Conservation (phyloP, 306 rosid species). For the Hippophae gyantsensis region DNA sequence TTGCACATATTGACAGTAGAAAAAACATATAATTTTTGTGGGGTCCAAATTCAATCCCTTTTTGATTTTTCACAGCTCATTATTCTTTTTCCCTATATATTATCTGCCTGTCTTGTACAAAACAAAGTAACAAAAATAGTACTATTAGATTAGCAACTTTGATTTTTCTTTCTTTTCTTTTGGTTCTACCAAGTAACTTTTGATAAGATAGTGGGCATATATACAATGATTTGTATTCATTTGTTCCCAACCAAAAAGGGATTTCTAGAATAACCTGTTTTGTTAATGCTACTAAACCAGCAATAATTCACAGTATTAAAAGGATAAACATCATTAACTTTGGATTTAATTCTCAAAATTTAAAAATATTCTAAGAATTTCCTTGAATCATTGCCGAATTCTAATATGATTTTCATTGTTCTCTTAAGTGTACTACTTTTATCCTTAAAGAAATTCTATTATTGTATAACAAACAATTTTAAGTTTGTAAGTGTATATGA, state of each 20-base stretch:
- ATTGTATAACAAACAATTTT: no score
- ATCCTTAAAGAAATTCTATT: no score
- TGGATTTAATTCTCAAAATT: no score
- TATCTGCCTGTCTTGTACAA: conserved; percentile 1
- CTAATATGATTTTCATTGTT: no score
- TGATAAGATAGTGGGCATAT: conserved; percentile 8
- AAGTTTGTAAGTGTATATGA: no score
- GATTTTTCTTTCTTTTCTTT: background rate
- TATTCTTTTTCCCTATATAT: background rate
- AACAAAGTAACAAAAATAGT: conserved; percentile 6
- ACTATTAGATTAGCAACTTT: conserved; percentile 10
- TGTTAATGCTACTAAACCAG: no score
- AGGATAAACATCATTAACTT: no score
- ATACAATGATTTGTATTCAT: conserved; percentile 11
- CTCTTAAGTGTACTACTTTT: no score
- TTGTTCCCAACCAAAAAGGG: background rate
- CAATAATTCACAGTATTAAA: no score
- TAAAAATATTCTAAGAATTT: no score
- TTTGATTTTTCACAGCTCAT: background rate
- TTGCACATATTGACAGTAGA: conserved; percentile 8
- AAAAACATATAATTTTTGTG: conserved; percentile 1
- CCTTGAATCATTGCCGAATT: no score
- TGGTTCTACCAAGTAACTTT: background rate
- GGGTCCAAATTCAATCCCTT: conserved; percentile 5
- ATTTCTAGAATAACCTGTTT: no score